A percentile compares a stretch with the other conserved stretches of the same genome.
Conservation (phyloP, 148 eudicot species). For the Rhododendron griersonianum region DNA sequence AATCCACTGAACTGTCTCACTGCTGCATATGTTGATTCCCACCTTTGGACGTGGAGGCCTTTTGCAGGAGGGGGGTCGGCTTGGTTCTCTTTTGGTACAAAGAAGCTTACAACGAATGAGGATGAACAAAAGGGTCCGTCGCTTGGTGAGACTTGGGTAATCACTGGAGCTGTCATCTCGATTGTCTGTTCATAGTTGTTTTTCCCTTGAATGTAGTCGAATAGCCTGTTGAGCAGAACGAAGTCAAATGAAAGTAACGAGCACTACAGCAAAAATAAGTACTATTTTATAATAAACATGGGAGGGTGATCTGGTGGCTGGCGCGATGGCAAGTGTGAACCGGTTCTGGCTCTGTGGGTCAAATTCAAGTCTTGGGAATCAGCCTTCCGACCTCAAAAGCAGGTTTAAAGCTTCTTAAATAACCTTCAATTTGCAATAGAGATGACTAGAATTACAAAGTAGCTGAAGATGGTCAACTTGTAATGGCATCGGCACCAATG, state of each 20-base stretch:
- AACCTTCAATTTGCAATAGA: not conserved
- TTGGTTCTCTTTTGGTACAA: slow-evolving; percentile 69
- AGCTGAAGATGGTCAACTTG: not conserved
- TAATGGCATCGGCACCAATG: not conserved
- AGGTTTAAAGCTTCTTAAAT: not conserved
- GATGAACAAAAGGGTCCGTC: slow-evolving; percentile 84
- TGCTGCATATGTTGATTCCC: slow-evolving; percentile 62
- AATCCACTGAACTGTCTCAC: slow-evolving; percentile 79
- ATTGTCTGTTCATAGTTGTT: slow-evolving; percentile 49
- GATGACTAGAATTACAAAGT: not conserved
- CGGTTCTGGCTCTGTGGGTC: not conserved
- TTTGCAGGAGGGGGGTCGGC: slow-evolving; percentile 68
- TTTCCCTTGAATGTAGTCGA: slow-evolving; percentile 70
- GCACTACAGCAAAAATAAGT: not conserved
- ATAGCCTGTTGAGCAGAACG: slow-evolving; percentile 39
- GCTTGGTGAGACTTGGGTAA: slow-evolving; percentile 67
- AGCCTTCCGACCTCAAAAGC: not conserved
- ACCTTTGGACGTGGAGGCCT: slow-evolving; percentile 54
- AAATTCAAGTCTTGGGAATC: not conserved
- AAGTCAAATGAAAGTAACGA: not conserved
- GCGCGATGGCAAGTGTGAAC: not conserved
- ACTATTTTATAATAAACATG: not conserved
- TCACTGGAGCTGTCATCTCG: slow-evolving; percentile 90
- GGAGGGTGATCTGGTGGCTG: not conserved
- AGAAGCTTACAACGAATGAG: slow-evolving; percentile 71